These are phyloP conservation scores for Hypocreales sp. DNA, from an alignment of 2,329 filamentous ascomycete genomes.

Conservation along the genomic window DNA sequence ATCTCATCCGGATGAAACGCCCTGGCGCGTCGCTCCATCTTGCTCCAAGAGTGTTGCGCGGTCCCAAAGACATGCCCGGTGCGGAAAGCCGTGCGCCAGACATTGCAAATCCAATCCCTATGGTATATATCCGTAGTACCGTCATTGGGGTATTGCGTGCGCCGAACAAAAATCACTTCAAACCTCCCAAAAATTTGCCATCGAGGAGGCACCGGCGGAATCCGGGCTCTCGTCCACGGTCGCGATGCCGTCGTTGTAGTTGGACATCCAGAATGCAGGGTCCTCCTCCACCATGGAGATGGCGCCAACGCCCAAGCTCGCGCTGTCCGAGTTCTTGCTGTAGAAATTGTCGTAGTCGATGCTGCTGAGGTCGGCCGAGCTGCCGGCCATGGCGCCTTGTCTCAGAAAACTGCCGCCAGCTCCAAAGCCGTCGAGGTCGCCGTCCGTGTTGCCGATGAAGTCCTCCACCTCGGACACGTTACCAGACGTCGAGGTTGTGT, in stretches of 20 bases:
- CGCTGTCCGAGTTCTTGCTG: constrained; percentile 25
- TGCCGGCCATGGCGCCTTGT: constrained; percentile 26
- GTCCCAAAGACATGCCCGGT: no score
- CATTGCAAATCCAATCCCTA: no score
- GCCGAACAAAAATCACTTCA: constrained; percentile 11
- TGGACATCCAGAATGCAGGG: constrained; percentile 31
- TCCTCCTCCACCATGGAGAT: constrained; percentile 37
- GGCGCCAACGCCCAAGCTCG: constrained; percentile 22
- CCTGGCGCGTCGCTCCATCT: no score
- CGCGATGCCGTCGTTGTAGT: constrained; percentile 24
- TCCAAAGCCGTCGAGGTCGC: constrained; percentile 31
- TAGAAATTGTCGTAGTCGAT: constrained; percentile 42
- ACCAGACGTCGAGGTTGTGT: constrained; percentile 46
- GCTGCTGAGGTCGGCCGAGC: constrained; percentile 26
- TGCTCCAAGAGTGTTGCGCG: no score
- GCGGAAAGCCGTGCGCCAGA: no score
- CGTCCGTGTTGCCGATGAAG: constrained; percentile 29
- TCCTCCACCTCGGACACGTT: constrained; percentile 55
- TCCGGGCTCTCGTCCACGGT: constrained; percentile 21
- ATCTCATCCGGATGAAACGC: no score
- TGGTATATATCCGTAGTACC: no score
- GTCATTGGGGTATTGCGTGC: constrained; percentile 19
- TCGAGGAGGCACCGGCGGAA: constrained; percentile 13
- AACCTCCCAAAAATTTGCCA: constrained; percentile 20
- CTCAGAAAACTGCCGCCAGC: constrained; percentile 26